A percentile compares a stretch with the other conserved stretches of the same genome.
Conservation (phyloP, 2,329 filamentous ascomycete species). For the Didymella arachidicola region DNA sequence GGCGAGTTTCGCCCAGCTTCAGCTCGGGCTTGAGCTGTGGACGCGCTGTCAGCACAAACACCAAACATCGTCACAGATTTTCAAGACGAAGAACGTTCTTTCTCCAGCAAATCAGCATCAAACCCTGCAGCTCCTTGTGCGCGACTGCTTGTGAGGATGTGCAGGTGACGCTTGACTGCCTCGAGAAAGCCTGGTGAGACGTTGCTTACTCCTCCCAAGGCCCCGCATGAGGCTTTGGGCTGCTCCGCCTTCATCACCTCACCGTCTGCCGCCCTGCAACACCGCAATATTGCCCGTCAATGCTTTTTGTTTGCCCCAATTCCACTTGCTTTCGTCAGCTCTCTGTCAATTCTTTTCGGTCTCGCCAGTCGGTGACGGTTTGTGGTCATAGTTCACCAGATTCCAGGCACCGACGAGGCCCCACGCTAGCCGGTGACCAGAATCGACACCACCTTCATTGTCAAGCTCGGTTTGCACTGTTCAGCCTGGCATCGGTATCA, state of each 20-base stretch:
- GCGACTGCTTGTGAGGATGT: not conserved
- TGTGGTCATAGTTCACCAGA: conserved; percentile 4
- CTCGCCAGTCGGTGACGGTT: conserved; percentile 1
- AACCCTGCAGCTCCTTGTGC: no score
- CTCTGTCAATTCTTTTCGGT: not conserved
- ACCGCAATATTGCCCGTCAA: not conserved
- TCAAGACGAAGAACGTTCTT: not conserved
- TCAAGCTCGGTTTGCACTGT: conserved; percentile 7
- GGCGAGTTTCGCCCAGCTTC: not conserved
- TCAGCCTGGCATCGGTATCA: conserved; percentile 9
- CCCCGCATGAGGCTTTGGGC: conserved; percentile 3
- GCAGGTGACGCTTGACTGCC: not conserved
- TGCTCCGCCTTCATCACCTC: conserved; percentile 13
- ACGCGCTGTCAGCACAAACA: not conserved
- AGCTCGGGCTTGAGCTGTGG: not conserved
- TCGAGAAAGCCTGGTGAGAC: conserved; percentile 15
- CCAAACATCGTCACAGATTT: not conserved
- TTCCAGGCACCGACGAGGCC: conserved; percentile 14
- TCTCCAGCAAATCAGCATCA: not conserved
- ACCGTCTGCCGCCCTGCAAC: conserved; percentile 10
- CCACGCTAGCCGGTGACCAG: conserved; percentile 16
- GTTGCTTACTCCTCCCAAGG: conserved; percentile 1
- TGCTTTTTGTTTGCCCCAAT: conserved; percentile 1
- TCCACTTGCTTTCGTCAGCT: not conserved
- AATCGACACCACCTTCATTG: conserved; percentile 16